Percentiles rank a stretch among this genome's conserved stretches.
Evolutionary conservation across 441 rosid species (phyloP).

Genomic region (Monsonia emarginata): DNA sequence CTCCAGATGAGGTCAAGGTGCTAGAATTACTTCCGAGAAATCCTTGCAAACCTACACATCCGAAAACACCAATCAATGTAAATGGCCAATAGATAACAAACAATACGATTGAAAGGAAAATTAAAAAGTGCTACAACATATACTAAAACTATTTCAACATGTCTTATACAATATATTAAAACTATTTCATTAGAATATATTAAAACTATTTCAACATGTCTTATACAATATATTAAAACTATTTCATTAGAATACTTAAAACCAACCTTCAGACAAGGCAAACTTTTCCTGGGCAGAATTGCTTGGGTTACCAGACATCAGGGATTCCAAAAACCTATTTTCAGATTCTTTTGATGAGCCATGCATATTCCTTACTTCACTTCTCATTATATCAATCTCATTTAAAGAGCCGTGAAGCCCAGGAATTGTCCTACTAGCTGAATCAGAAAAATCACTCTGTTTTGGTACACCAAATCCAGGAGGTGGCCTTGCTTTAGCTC

Average conservation of each 20-base stretch:
- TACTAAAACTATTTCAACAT: too few species aligned
- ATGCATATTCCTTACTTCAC: conserved; percentile 44
- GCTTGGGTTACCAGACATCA: conserved; percentile 58
- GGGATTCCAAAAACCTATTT: conserved; percentile 79
- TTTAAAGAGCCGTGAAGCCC: conserved; percentile 34
- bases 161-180: neutral
- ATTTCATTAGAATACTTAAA: neutral
- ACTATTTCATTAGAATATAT: neutral
- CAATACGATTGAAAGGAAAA: neutral
- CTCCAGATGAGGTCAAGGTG: conserved; percentile 34
- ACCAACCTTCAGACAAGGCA: conserved; percentile 43
- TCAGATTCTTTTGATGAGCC: conserved; percentile 68
- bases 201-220: too few species aligned
- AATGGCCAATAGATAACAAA: neutral
- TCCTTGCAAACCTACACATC: conserved; percentile 51
- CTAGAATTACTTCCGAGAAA: conserved; percentile 44
- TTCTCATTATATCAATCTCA: conserved; percentile 44
- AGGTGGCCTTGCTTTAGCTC: conserved; percentile 92
- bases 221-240: neutral
- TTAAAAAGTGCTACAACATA: neutral
- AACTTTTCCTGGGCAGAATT: conserved; percentile 28
- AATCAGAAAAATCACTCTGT: conserved; percentile 50
- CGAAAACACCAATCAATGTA: neutral
- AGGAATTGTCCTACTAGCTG: conserved; percentile 36
- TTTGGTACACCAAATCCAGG: conserved; percentile 74